Evolutionary conservation across 352 stramenopile genomes (phyloP), one percentile per base, ranked within the genome.

Genomic region (Pythium coloratum): DNA sequence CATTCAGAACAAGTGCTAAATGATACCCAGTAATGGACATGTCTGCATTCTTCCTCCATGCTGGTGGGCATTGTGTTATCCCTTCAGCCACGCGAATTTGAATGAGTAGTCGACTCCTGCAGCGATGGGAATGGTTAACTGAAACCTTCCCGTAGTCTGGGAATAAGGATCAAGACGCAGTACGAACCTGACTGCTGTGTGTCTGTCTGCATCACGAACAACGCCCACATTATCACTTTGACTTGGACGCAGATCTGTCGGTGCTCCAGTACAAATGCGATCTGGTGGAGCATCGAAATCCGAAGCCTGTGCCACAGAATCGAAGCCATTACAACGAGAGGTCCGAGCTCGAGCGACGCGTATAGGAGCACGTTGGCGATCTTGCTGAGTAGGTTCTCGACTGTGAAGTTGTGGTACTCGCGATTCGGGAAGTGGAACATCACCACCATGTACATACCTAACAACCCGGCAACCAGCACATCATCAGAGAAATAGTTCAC

Each of bases 391-490:
- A 59, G 47, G 38, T 33, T 46, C 10, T 46, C 9, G 49, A 9
- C 49, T 30, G 70, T 69, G 8, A 73, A 66, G 6, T 62, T 46
- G 55, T 83, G 69, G 30, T 74, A 79, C 20, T 49, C 50, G 6
- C 62, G 38, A 47, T 69, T 77, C 0, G 73, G 68, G 8, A 76
- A 44, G 3, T 74, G 54, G 5, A 60, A 60, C 72, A 76, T 73
- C 0, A 42, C 42, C 67, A 67, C 16, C 58, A 61, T 67, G 2
- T 7, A 9, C 24, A 67, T 38, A 6, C 0, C 59, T 28, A 9
- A 24, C 20, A 24, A 24, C 20, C 20, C 20, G 20, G 0, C 20
- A 24, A 24, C 20, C 20, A 59, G 30, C 16, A 55, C 20, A 49
- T 12, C 12, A 26, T 10, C 28, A 14, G 16, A 26, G 20, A 24